Percentiles rank a stretch among this genome's conserved stretches.
Evolutionary conservation across 208 protist species (phyloP).

Genomic region (Angomonas desouzai): DNA sequence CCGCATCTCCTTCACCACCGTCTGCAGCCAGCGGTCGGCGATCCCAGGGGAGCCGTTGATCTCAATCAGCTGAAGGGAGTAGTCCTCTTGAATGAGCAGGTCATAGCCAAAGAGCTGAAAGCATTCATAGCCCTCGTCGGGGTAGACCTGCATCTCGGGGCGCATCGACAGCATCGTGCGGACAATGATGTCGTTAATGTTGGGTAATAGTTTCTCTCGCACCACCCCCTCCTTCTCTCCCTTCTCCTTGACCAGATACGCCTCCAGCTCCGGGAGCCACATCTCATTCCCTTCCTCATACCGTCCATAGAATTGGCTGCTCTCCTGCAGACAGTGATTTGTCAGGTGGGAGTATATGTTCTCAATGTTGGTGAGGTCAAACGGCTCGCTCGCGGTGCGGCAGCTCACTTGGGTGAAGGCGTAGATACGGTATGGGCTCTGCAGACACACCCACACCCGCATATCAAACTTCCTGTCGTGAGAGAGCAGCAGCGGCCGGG

Average conservation of each 20-base stretch:
- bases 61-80: conserved; percentile 77
- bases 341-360: conserved; percentile 73
- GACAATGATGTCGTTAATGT: conserved; percentile 64
- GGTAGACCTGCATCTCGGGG: conserved; percentile 36
- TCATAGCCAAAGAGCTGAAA: conserved; percentile 93
- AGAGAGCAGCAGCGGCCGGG: conserved; percentile 74
- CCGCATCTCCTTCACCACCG: conserved; percentile 50
- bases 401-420: conserved; percentile 83
- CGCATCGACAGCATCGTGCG: conserved; percentile 64
- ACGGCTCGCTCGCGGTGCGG: conserved; percentile 66
- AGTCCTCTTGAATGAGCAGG: conserved; percentile 71
- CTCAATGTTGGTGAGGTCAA: conserved; percentile 38
- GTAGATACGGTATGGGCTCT: conserved; percentile 65
- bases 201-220: conserved; percentile 41
- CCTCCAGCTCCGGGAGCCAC: conserved; percentile 68
- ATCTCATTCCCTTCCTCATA: conserved; percentile 88
- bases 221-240: conserved; percentile 39
- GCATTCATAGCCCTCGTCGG: conserved; percentile 58
- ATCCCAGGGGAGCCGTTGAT: conserved; percentile 88
- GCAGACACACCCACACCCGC: conserved; percentile 74
- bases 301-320: conserved; percentile 43
- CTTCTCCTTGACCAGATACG: conserved; percentile 35
- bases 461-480: conserved; percentile 89
- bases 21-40: conserved; percentile 57
- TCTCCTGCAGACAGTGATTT: conserved; percentile 88